Conservation (phyloP, 768 basidiomycete species). For the Roridomyces roridus region DNA sequence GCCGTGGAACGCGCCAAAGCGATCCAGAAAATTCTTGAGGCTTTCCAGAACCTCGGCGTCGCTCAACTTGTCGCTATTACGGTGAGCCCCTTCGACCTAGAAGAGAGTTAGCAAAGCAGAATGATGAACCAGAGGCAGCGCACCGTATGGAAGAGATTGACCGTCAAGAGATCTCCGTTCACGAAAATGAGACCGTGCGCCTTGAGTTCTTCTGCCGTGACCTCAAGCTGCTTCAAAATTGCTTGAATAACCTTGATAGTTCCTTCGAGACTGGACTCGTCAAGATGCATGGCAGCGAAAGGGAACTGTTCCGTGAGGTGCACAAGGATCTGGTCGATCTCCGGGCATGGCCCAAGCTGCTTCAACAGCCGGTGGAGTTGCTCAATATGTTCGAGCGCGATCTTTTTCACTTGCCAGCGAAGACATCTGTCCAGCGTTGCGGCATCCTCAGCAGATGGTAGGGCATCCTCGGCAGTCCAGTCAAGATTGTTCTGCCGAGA, state of each 20-base stretch:
- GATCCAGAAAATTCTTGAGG: background rate
- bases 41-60: background rate
- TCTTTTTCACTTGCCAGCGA: slow-evolving; percentile 10
- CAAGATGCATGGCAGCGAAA: slow-evolving; percentile 27
- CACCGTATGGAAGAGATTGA: slow-evolving; percentile 17
- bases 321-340: slow-evolving; percentile 18
- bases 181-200: slow-evolving; percentile 22
- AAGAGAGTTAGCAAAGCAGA: background rate
- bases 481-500: background rate
- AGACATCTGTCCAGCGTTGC: background rate
- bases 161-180: slow-evolving; percentile 19
- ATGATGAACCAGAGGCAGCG: background rate
- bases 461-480: background rate
- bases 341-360: background rate
- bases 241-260: slow-evolving; percentile 17
- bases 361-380: slow-evolving; percentile 6
- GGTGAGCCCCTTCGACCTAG: slow-evolving; percentile 21
- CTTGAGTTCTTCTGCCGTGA: slow-evolving; percentile 2
- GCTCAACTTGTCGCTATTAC: too few relatives aligned
- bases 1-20: slow-evolving; percentile 32
- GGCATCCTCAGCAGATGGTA: background rate
- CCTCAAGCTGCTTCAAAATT: background rate
- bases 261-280: slow-evolving; percentile 25
- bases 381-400: slow-evolving; percentile 14
- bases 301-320: slow-evolving; percentile 24